Evolutionary conservation across 176 grass and related monocot species (phyloP).

Genomic region (Dactylis glomerata): DNA sequence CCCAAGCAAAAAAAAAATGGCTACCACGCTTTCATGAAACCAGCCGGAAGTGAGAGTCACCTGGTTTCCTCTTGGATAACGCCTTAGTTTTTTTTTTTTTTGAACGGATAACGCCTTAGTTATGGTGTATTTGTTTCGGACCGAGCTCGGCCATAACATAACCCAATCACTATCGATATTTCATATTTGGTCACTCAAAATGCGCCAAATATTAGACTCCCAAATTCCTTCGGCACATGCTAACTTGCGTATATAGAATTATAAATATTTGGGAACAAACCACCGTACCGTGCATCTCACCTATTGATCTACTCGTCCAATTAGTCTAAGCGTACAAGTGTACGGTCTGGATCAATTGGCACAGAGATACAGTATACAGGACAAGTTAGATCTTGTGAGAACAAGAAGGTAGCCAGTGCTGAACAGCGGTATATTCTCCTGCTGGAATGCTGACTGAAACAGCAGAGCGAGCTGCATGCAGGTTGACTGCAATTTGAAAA

Average conservation of each 20-base stretch:
- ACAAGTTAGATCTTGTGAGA: neutral
- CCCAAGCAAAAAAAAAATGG: no score
- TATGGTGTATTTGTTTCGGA: no score
- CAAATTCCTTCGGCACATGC: no score
- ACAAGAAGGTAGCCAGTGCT: neutral
- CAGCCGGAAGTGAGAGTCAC: no score
- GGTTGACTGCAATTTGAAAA: neutral
- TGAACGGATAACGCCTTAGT: no score
- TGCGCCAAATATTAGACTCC: no score
- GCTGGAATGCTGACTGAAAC: neutral
- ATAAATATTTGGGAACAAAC: neutral
- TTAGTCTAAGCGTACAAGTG: neutral
- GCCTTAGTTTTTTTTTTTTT: no score
- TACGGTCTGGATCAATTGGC: neutral
- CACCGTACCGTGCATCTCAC: neutral
- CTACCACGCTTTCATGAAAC: no score
- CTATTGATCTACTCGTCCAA: neutral
- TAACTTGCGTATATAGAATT: neutral
- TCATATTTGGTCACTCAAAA: no score
- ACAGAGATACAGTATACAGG: neutral
- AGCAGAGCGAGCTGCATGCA: neutral
- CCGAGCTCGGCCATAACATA: no score
- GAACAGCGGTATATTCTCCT: neutral
- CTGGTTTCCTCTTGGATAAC: no score
- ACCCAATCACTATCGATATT: no score